Base-by-base conservation (phyloP, 495 filamentous ascomycete genomes). In the Tricharina praecox region DNA sequence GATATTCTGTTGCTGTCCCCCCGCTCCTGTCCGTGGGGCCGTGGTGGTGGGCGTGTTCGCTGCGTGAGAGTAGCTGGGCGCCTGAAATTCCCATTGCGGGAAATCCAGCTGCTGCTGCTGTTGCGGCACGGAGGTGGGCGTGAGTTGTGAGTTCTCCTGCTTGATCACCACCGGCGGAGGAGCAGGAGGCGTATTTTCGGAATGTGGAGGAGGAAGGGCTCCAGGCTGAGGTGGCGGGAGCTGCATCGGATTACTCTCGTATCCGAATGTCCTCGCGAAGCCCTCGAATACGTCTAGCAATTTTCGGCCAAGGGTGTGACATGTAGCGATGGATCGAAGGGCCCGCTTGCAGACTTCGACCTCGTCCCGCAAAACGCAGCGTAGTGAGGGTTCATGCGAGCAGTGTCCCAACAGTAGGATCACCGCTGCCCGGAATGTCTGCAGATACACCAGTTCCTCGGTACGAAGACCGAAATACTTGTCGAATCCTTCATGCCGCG, bases 211-310 rank as follows among this genome's bases (percentile, higher is more conserved):
- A 26, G 8, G 8, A 39, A 8, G 36, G 36, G n/a, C n/a, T n/a
- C n/a, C n/a, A n/a, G n/a, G n/a, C n/a, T n/a, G n/a, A n/a, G 19
- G 36, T 32, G 28, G 28, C 5, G 28, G 28, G 7, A 13, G 28
- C 13, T 5, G 28, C 28, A 32, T 13, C 7, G 28, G 9, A 54
- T 51, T 32, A 4, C 34, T 18, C 4, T 54, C 53, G 19, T 58
- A 60, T 3, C 56, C 56, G 11, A 60, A 60, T 49, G 58, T 80
- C 23, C 49, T 45, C 26, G 57, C 56, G 16, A 60, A 60, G 15
- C 51, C 53, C 45, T 60, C 46, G 10, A 60, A 56, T 9, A 60
- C n/a, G 21, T 53, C 43, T 23, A 60, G 33, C 10, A 59, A 28
- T 28, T 60, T 60, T 23, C 47, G 37, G 4, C 57, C 56, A 4